Percentiles rank a stretch among this genome's conserved stretches.
Conservation (phyloP, 768 basidiomycete genomes). For the Macrolepiota fuliginosa region DNA sequence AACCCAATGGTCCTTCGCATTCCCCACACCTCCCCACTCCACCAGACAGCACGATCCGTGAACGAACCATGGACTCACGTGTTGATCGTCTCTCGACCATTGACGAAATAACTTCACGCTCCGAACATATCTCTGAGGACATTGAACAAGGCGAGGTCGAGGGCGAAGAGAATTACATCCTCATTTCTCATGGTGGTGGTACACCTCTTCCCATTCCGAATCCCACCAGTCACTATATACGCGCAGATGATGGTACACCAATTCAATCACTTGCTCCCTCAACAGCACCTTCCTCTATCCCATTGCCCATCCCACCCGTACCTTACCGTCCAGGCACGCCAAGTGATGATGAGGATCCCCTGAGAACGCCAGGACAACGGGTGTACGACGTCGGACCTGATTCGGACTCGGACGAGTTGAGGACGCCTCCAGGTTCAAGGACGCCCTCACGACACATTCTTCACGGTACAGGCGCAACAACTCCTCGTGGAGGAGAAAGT, state of each 20-base stretch:
- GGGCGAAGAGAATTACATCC: not conserved
- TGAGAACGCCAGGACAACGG: slow-evolving; percentile 4
- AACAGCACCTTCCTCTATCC: not conserved
- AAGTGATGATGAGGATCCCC: slow-evolving; percentile 2
- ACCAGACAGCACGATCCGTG: slow-evolving; percentile 28
- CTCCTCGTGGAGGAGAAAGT: not conserved
- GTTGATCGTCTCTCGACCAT: slow-evolving; percentile 27
- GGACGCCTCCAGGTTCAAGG: slow-evolving; percentile 16
- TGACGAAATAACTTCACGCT: slow-evolving; percentile 25
- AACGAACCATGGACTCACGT: slow-evolving; percentile 17
- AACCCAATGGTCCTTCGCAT: slow-evolving; percentile 16
- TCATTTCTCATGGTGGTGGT: slow-evolving; percentile 10
- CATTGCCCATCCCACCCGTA: slow-evolving; percentile 4
- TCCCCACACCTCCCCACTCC: slow-evolving; percentile 33
- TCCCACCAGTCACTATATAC: slow-evolving; percentile 15
- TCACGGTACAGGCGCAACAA: not conserved
- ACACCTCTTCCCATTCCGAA: slow-evolving; percentile 26
- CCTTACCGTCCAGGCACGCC: not conserved
- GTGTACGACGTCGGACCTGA: slow-evolving; percentile 4
- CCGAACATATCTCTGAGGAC: slow-evolving; percentile 12
- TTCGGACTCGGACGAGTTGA: slow-evolving; percentile 10
- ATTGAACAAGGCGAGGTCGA: not conserved
- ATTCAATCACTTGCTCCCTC: not conserved
- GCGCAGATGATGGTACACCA: not conserved
- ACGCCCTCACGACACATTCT: not conserved